Conservation (phyloP, 2,329 filamentous ascomycete species). For the Metarhizium sp. region DNA sequence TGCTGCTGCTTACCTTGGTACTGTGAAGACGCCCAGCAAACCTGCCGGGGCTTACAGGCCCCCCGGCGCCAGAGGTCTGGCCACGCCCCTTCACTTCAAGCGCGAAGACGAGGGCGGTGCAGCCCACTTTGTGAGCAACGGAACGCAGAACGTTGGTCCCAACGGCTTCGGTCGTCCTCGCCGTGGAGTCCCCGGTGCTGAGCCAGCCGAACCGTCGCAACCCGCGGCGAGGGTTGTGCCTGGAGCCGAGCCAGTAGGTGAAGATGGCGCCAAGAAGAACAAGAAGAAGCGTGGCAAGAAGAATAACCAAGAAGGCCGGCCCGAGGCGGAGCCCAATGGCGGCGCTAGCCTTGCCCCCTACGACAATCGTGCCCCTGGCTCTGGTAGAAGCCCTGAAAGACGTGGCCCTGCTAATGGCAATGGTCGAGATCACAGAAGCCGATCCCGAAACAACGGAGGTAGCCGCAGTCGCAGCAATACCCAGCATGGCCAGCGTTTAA, state of each 20-base stretch:
- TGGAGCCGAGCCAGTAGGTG: conserved; percentile 52
- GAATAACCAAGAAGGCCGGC: conserved; percentile 66
- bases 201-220: conserved; percentile 57
- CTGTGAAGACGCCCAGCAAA: conserved; percentile 90
- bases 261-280: conserved; percentile 76
- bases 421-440: conserved; percentile 43
- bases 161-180: conserved; percentile 75
- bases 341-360: conserved; percentile 36
- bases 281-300: conserved; percentile 98
- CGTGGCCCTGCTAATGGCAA: conserved; percentile 32
- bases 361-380: conserved; percentile 26
- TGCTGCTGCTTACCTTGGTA: conserved; percentile 71
- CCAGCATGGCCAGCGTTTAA: conserved; percentile 26
- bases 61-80: conserved; percentile 80
- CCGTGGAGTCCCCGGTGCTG: conserved; percentile 79
- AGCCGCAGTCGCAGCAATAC: conserved; percentile 46
- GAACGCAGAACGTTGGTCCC: conserved; percentile 56
- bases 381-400: conserved; percentile 56
- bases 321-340: conserved; percentile 32
- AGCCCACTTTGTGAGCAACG: conserved; percentile 73
- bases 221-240: conserved; percentile 60
- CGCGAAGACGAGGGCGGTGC: conserved; percentile 94
- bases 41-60: conserved; percentile 95
- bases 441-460: conserved; percentile 42
- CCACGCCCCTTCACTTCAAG: conserved; percentile 90